Evolutionary conservation across 2,329 filamentous ascomycete genomes (phyloP), one percentile per base, ranked within the genome.

Genomic region (Phialocephala subalpina): DNA sequence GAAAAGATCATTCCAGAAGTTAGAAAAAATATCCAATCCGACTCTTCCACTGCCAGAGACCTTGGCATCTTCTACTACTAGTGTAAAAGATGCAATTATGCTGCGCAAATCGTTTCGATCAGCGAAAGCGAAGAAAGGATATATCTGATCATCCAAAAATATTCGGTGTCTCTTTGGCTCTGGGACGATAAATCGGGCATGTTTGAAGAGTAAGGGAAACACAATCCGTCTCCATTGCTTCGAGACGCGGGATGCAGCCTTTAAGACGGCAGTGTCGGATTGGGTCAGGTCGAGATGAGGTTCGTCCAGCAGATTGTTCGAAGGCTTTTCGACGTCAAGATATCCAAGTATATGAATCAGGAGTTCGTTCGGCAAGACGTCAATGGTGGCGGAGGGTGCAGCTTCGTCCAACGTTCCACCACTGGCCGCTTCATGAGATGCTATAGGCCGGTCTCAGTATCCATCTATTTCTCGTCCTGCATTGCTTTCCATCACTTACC

Each of bases 351-450:
- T 84, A 2, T 85, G 80, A 60, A 83, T 75, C 25, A 90, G 77
- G 55, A 92, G 78, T 78, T 92, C 90, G 68, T 85, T 86, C 1
- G 89, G 90, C 22, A 92, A 81, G 53, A 55, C 58, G 55, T 71
- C 58, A 45, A 77, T 72, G 11, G 38, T 22, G 35, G 36, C 56
- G 16, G 52, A 14, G 18, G 25, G 3, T 20, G 25, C 18, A 18
- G 18, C 14, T 4, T n/a, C 18, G 20, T 35, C n/a, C 9, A 27
- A 20, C 16, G 16, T 18, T 42, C n/a, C 40, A n/a, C 40, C 40
- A 42, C n/a, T n/a, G 2, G 11, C 40, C n/a, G 16, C n/a, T 16
- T 42, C 16, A 16, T 42, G 40, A 42, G 40, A 16, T 33, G 29
- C 29, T 33, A 33, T 42, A 18, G 40, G 40, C n/a, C 6, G 40